Evolutionary conservation across 345 rosid genomes (phyloP).

Genomic region (Salix purpurea): DNA sequence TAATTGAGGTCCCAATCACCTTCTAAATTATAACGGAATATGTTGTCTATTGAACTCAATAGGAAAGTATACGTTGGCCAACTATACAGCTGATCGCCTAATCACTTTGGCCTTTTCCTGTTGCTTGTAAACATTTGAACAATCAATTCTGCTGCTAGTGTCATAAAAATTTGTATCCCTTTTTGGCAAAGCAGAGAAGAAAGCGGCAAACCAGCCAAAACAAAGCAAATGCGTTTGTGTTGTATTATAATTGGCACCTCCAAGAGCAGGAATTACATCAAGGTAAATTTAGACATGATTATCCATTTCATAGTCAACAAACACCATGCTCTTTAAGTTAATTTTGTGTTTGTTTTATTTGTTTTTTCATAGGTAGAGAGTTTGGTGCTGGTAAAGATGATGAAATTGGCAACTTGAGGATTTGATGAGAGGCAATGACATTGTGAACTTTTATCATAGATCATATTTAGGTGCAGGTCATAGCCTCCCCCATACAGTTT

Average conservation of each 20-base stretch:
- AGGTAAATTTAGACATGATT: conserved; percentile 21
- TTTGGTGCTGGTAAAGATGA: conserved; percentile 24
- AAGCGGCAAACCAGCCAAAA: conserved; percentile 46
- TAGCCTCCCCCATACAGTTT: conserved; percentile 14
- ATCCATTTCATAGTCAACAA: background rate
- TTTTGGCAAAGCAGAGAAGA: conserved; percentile 59
- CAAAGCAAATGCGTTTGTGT: conserved; percentile 84
- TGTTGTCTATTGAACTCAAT: background rate
- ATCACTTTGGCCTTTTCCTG: conserved; percentile 14
- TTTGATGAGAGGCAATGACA: conserved; percentile 15
- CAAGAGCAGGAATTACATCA: conserved; percentile 14
- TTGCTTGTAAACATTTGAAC: conserved; percentile 1
- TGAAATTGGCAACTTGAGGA: conserved; percentile 14
- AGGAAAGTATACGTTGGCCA: conserved; percentile 1
- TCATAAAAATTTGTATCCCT: conserved; percentile 12
- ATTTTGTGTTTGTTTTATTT: background rate
- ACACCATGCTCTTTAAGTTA: conserved; percentile 1
- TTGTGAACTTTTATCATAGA: conserved; percentile 4
- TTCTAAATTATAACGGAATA: conserved; percentile 2
- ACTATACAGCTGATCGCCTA: conserved; percentile 9
- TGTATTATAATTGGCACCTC: conserved; percentile 48
- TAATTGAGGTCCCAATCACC: background rate
- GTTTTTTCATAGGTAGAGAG: conserved; percentile 16
- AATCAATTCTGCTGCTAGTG: conserved; percentile 2
- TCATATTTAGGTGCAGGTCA: conserved; percentile 16